Evolutionary conservation across 352 stramenopile species (phyloP), one percentile per base, ranked within the genome.

Genomic region (Globisporangium mamillatum): DNA sequence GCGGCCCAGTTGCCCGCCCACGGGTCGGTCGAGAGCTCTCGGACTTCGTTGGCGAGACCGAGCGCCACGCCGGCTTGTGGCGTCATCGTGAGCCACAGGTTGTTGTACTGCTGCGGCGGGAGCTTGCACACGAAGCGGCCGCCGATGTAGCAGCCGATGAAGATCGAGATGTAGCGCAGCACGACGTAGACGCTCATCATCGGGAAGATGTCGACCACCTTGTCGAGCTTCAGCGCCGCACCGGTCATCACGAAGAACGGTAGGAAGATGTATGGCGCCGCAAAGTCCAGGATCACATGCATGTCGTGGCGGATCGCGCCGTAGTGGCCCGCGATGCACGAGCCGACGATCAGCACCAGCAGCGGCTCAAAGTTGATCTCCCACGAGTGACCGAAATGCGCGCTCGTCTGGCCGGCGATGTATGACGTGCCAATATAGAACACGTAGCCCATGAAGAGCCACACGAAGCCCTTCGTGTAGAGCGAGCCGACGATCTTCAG

Each of bases 221-320:
- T 69, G 69, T 92, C 80, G 34, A 92, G 70, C 64, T 90, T 88
- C 25, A 92, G 66, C 18, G 77, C 75, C 1, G 84, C 84, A 2
- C 84, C 84, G 2, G 84, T 92, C 81, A 92, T 92, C 7, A 89
- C 80, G 75, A 92, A 92, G 70, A 92, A 92, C 6, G 84, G 84
- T 32, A 92, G 60, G 52, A 91, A 90, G 64, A 91, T 82, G 73
- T 88, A 92, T 0, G 83, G 83, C 53, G 84, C 84, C 29, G 75
- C 79, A 3, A 73, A 86, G 38, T 92, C 84, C 1, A 92, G 68
- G 34, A 92, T 90, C 32, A 90, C 81, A 66, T 92, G 84, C 84
- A 92, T 92, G 64, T 92, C 81, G 63, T 90, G 84, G 24, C 84
- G 81, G 60, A 92, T 90, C 4, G 69, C 64, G 4, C 76, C 70